Evolutionary conservation across 1,284 basidiomycete genomes (phyloP), one percentile per base, ranked within the genome.

Genomic region (Leccinum fuscescens): DNA sequence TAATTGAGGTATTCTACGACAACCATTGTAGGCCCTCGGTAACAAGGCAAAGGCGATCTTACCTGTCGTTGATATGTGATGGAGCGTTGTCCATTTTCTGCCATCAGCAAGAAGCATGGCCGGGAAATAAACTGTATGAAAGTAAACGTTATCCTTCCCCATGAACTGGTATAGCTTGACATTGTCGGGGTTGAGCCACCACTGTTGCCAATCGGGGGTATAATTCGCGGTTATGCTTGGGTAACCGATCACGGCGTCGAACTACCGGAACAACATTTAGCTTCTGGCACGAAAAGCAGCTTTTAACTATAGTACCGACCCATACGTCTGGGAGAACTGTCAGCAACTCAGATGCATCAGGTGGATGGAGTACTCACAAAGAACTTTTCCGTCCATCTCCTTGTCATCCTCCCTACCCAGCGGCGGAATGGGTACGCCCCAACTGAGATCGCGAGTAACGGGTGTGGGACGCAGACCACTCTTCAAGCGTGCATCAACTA

Each of bases 141-240:
- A 99, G 74, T 96, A 97, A 59, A 96, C 93, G 67, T 98, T 96
- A 75, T 96, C 94, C 77, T 96, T 96, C 71, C 94, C 94, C 97
- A 99, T 99, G 82, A 99, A 99, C 76, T 99, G 97, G 79, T 94
- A 98, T 57, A 99, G 80, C 67, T 88, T 83, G 66, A 99, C 96
- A 68, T 98, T 84, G 67, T 94, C 82, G 4, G 92, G 92, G 73
- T 96, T 92, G 74, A 93, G 89, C 97, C 97, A 99, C 97, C 97
- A 99, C 74, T 89, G 82, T 74, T 92, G 87, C 97, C 97, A 99
- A 65, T 97, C 89, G 53, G 89, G 80, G 22, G 94, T 97, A 79
- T 97, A 96, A 73, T 91, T 93, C 59, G 95, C 94, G 6, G 96
- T 99, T 70, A 99, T 98, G 76, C 94, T 97, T 4, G 94, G 90